Percentiles rank a stretch among this genome's conserved stretches.
phyloP scores from a whole-genome alignment of 169 alveolate genomes.

The Plasmodium malariae region DNA sequence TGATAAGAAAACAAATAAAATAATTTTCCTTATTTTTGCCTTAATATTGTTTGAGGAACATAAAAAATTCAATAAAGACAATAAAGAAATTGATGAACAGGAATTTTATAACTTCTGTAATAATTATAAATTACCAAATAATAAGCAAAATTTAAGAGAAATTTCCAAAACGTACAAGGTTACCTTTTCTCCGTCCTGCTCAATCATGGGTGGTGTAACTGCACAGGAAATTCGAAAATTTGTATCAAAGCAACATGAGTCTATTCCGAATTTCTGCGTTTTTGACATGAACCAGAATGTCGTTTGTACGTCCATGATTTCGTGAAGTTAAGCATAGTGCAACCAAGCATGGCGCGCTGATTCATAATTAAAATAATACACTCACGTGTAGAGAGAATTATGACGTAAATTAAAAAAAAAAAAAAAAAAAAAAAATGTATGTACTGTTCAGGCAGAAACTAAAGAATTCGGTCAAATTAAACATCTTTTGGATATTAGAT shows the following conservation, averaged over 20 bases:
- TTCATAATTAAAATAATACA: too few relatives aligned
- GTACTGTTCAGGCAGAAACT: background rate
- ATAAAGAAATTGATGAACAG: slow-evolving; percentile 26
- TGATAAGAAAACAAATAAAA: slow-evolving; percentile 37
- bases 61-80: slow-evolving; percentile 30
- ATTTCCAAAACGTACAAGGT: slow-evolving; percentile 60
- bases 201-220: slow-evolving; percentile 84
- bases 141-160: slow-evolving; percentile 37
- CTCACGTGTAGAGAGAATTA: too few relatives aligned
- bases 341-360: too few relatives aligned
- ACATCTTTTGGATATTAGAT: too few relatives aligned
- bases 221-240: slow-evolving; percentile 84
- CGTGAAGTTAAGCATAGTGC: too few relatives aligned
- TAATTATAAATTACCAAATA: slow-evolving; percentile 28
- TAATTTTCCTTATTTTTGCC: slow-evolving; percentile 76
- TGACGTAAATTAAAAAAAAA: too few relatives aligned
- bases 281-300: slow-evolving; percentile 83
- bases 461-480: too few relatives aligned
- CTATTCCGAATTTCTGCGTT: slow-evolving; percentile 84
- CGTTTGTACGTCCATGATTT: slow-evolving; percentile 84
- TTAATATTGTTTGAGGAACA: slow-evolving; percentile 66
- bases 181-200: slow-evolving; percentile 42
- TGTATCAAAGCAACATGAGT: slow-evolving; percentile 86
- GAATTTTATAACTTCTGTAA: slow-evolving; percentile 38
- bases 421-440: too few relatives aligned